Conservation (phyloP, 2,329 filamentous ascomycete genomes). For the Pseudogymnoascus sp. region DNA sequence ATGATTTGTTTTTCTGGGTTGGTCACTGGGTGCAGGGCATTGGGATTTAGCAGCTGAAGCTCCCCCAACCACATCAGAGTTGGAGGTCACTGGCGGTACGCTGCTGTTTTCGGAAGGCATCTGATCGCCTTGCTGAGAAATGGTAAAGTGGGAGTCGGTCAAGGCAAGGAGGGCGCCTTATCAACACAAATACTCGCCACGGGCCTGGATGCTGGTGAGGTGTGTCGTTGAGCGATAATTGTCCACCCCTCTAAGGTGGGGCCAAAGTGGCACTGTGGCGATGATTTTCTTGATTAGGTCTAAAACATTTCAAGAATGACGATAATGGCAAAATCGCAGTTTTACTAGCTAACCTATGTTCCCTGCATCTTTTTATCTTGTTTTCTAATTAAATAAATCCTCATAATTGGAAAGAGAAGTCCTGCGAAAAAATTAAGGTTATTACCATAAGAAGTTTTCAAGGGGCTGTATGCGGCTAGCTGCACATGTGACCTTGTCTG, state of each 20-base stretch:
- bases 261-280: slow-evolving; percentile 7
- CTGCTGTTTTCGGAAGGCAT: slow-evolving; percentile 15
- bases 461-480: background rate
- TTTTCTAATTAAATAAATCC: background rate
- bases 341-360: background rate
- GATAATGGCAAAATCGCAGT: background rate
- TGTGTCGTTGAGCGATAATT: slow-evolving; percentile 10
- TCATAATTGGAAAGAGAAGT: background rate
- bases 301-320: slow-evolving; percentile 3
- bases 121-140: slow-evolving; percentile 10
- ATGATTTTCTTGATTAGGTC: slow-evolving; percentile 10
- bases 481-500: background rate
- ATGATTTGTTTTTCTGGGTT: slow-evolving; percentile 12
- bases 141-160: slow-evolving; percentile 2
- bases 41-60: background rate
- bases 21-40: slow-evolving; percentile 2
- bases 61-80: slow-evolving; percentile 10
- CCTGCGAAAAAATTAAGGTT: background rate
- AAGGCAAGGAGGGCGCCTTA: background rate
- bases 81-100: slow-evolving; percentile 7
- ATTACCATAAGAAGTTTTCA: background rate
- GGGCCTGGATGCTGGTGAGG: slow-evolving; percentile 1
- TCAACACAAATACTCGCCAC: slow-evolving; percentile 12
- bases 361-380: background rate
- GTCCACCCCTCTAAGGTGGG: background rate